Evolutionary conservation across 306 rosid genomes (phyloP), one percentile per base, ranked within the genome.

Genomic region (Begonia loranthoides): DNA sequence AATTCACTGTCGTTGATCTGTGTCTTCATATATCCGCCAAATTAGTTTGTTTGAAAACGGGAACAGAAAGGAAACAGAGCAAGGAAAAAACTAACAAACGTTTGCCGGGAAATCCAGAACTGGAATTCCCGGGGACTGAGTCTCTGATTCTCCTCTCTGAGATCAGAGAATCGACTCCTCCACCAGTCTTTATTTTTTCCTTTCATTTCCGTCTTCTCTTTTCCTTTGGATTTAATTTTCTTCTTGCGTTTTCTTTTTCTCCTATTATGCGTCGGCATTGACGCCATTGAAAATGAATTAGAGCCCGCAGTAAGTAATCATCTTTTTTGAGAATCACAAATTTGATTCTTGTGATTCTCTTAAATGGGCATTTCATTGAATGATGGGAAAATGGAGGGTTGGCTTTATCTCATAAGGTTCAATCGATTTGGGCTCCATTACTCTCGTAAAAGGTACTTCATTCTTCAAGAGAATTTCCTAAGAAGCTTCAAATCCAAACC

Each of bases 351-450:
- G 34, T 13, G 44, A 17, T 52, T 56, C 45, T 59, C 61, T 53
- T 51, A 60, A 66, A 82, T 79, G 84, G 73, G 66, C 55, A 50
- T 51, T 12, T 41, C 59, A 10, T 61, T 61, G 34, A 72, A 22
- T 40, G 79, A 76, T 51, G 76, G 64, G 4, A 56, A 56, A 62
- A 83, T 84, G 96, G 96, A 88, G 53, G 96, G 96, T 12, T 84
- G 94, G 94, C 83, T 88, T 43, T 79, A 73, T 68, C 77, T 79
- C 47, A 45, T 88, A 43, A 77, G 86, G 17, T 55, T 73, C 50
- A 81, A 62, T 41, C 78, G 92, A 10, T 66, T 81, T 59, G 86
- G 88, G 17, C 65, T 81, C 66, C 78, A 70, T 43, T 73, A 57
- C 64, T 69, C 80, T 5, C 79, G 87, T 51, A 79, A 76, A 59